Conservation (phyloP, 192 early-diverging fungal genomes). For the Linnemannia zychae region DNA sequence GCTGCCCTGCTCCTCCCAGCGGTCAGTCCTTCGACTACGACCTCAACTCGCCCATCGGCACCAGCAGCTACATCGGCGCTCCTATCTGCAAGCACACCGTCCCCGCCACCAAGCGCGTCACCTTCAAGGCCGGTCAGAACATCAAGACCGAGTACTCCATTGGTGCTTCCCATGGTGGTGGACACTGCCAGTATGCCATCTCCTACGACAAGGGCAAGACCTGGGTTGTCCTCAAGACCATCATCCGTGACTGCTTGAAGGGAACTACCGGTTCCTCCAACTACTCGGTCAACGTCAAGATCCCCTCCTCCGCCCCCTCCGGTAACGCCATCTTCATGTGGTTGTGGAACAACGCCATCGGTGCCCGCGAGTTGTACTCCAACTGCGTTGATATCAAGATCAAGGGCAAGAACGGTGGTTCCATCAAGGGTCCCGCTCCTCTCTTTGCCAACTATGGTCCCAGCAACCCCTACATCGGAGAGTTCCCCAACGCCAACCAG, state of each 20-base stretch:
- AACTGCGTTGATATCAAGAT: conserved; percentile 80
- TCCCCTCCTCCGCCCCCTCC: conserved; percentile 50
- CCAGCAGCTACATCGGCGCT: conserved; percentile 13
- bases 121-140: conserved; percentile 64
- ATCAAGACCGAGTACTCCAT: conserved; percentile 67
- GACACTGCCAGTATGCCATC: conserved; percentile 81
- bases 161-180: conserved; percentile 71
- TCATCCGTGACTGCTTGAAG: conserved; percentile 63
- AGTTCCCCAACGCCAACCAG: conserved; percentile 61
- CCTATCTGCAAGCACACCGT: conserved; percentile 65
- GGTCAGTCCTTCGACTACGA: conserved; percentile 63
- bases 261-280: conserved; percentile 34
- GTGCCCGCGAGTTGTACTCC: conserved; percentile 84
- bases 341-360: conserved; percentile 83
- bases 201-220: conserved; percentile 75
- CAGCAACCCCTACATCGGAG: conserved; percentile 47
- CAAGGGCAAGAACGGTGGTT: conserved; percentile 58
- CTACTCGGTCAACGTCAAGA: conserved; percentile 43
- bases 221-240: conserved; percentile 74
- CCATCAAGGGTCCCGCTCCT: conserved; percentile 57
- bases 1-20: conserved; percentile 60
- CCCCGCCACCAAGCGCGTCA: conserved; percentile 52
- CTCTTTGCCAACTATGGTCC: conserved; percentile 59
- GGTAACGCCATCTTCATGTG: conserved; percentile 62
- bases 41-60: conserved; percentile 61